Conservation (phyloP, 2,329 filamentous ascomycete species). For the Aspergillus nomiae region DNA sequence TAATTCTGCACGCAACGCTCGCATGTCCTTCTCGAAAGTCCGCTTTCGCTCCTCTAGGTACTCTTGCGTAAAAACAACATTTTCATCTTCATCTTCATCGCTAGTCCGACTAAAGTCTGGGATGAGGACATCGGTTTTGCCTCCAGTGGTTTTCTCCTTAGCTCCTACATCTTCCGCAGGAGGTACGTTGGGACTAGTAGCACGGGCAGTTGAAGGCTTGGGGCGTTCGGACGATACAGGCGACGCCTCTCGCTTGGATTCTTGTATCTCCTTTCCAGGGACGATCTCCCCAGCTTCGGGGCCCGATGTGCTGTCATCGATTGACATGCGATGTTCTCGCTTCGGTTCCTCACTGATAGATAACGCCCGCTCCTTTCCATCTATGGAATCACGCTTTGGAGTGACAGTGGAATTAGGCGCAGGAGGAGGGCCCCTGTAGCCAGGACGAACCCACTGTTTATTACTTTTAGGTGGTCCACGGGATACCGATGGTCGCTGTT, state of each 20-base stretch:
- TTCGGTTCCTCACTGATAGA: conserved; percentile 23
- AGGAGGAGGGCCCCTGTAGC: conserved; percentile 32
- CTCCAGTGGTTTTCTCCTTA: conserved; percentile 8
- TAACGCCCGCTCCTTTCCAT: conserved; percentile 28
- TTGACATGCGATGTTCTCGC: conserved; percentile 15
- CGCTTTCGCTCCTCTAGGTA: conserved; percentile 49
- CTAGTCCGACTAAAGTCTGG: conserved; percentile 38
- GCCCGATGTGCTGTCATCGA: conserved; percentile 17
- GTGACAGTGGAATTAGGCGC: conserved; percentile 18
- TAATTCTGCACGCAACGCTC: conserved; percentile 43
- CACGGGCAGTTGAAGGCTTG: conserved; percentile 4
- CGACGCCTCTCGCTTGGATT: conserved; percentile 5
- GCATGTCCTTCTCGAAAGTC: conserved; percentile 49
- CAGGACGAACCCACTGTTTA: conserved; percentile 44
- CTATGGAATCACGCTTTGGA: conserved; percentile 35
- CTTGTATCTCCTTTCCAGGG: conserved; percentile 11
- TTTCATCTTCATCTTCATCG: conserved; percentile 51
- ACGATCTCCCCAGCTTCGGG: conserved; percentile 20
- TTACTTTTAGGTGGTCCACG: conserved; percentile 37
- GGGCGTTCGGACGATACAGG: neutral
- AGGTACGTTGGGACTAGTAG: conserved; percentile 4
- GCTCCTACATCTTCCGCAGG: conserved; percentile 7
- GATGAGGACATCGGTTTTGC: conserved; percentile 24
- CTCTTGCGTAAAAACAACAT: conserved; percentile 49
- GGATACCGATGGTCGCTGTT: conserved; percentile 34